Evolutionary conservation across 2,329 filamentous ascomycete genomes (phyloP).

Genomic region (Exophiala calicioides): DNA sequence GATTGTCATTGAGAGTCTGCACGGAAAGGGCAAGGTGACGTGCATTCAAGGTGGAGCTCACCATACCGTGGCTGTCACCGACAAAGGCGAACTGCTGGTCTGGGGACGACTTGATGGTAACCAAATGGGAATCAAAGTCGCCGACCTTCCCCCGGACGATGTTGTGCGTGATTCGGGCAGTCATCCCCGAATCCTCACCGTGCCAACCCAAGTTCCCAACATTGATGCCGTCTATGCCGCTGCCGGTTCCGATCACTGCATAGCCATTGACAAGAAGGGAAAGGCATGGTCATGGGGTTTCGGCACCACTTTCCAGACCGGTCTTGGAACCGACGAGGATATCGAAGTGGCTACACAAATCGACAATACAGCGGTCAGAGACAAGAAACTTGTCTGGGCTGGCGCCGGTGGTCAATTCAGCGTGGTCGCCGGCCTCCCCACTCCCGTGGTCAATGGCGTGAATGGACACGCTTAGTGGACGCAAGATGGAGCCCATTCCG

Average conservation of each 20-base stretch:
- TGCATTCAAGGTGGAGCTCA: constrained; percentile 73
- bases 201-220: constrained; percentile 63
- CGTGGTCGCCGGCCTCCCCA: constrained; percentile 39
- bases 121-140: constrained; percentile 62
- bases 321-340: constrained; percentile 75
- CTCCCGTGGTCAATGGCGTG: constrained; percentile 26
- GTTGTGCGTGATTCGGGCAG: constrained; percentile 62
- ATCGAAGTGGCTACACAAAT: constrained; percentile 75
- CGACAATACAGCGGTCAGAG: constrained; percentile 79
- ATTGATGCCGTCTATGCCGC: constrained; percentile 60
- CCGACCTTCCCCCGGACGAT: constrained; percentile 58
- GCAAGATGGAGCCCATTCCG: background rate
- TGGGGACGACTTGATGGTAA: constrained; percentile 63
- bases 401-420: constrained; percentile 81
- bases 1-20: constrained; percentile 65
- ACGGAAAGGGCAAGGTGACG: constrained; percentile 57
- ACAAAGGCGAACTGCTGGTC: constrained; percentile 56
- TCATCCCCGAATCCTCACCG: constrained; percentile 69
- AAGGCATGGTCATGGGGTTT: constrained; percentile 79
- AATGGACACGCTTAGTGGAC: constrained; percentile 27
- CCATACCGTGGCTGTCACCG: constrained; percentile 65
- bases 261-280: constrained; percentile 69
- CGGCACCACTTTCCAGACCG: constrained; percentile 77
- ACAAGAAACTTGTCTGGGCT: constrained; percentile 72
- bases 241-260: constrained; percentile 70